Conservation (phyloP, 495 filamentous ascomycete genomes). For the Penicillium canariense region DNA sequence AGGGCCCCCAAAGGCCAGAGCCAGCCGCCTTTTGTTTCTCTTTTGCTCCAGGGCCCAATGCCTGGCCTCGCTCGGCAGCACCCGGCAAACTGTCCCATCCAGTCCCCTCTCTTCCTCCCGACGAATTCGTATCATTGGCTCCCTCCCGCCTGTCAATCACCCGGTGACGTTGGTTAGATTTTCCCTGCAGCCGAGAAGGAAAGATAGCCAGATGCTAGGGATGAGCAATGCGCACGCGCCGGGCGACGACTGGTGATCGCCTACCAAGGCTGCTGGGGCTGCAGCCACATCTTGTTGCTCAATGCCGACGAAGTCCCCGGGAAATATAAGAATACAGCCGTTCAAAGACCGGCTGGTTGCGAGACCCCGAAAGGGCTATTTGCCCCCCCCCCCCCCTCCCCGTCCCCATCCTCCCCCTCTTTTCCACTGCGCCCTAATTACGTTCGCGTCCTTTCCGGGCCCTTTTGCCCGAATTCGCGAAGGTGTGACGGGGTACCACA, state of each 20-base stretch:
- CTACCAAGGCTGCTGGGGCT: conserved; percentile 17
- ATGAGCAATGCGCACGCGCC: conserved; percentile 26
- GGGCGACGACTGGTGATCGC: conserved; percentile 14
- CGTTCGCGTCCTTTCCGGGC: not conserved
- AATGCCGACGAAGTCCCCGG: conserved; percentile 15
- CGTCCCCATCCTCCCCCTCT: not conserved
- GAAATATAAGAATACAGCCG: conserved; percentile 23
- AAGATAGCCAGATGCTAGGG: conserved; percentile 20
- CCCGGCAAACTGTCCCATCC: not conserved
- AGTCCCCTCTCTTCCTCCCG: not conserved
- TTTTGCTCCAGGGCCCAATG: not conserved
- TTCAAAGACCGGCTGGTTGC: not conserved
- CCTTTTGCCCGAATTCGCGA: not conserved
- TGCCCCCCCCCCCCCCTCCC: not conserved
- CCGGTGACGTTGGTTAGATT: conserved; percentile 18
- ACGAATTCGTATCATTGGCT: not conserved
- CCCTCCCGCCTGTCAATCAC: conserved; percentile 9
- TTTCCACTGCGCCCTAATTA: not conserved
- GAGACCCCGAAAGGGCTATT: conserved; percentile 3
- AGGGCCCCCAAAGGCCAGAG: not conserved
- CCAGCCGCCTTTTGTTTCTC: conserved; percentile 13
- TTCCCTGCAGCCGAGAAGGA: conserved; percentile 15
- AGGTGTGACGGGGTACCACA: conserved; percentile 8
- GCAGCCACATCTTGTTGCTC: conserved; percentile 36
- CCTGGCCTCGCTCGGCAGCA: conserved; percentile 9